Percentiles rank a stretch among this genome's conserved stretches.
These are phyloP conservation scores for Diplodia corticola DNA, from an alignment of 2,329 filamentous ascomycete genomes.

Conservation along the genomic window DNA sequence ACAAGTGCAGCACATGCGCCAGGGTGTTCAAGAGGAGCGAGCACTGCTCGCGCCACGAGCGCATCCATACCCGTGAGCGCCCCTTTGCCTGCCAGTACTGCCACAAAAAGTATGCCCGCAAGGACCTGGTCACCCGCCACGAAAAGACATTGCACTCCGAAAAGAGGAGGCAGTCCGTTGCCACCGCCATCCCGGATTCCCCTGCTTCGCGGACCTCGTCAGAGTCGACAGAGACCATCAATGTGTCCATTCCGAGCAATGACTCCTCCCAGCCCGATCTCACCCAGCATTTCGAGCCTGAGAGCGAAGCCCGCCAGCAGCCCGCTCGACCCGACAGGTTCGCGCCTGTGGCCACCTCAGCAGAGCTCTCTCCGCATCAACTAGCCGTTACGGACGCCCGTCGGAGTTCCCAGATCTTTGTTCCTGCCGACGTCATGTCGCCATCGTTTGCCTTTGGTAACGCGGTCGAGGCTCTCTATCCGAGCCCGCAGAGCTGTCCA, in stretches of 20 bases:
- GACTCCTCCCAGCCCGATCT: neutral
- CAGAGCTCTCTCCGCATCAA: conserved; percentile 3
- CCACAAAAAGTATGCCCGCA: conserved; percentile 37
- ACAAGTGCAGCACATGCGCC: conserved; percentile 34
- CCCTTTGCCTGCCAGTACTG: conserved; percentile 39
- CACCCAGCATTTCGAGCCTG: neutral
- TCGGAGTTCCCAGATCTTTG: neutral
- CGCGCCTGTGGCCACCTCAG: neutral
- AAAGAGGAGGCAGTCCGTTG: conserved; percentile 15
- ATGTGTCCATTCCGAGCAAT: conserved; percentile 14
- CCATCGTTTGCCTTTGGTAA: conserved; percentile 1
- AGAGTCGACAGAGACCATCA: conserved; percentile 10
- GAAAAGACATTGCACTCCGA: conserved; percentile 36
- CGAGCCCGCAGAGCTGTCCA: conserved; percentile 18
- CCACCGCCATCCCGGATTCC: conserved; percentile 5
- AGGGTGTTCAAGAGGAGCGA: conserved; percentile 38
- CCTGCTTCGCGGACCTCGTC: neutral
- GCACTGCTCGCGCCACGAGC: conserved; percentile 39
- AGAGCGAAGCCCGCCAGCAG: neutral
- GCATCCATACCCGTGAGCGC: conserved; percentile 37
- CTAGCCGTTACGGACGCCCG: neutral
- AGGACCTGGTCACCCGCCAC: conserved; percentile 41
- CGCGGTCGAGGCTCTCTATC: conserved; percentile 11
- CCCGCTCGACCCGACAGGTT: neutral
- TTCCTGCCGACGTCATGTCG: neutral